Percentiles rank a stretch among this genome's conserved stretches.
These are phyloP conservation scores for Scenedesmus sp. DNA, from an alignment of 163 green algal species.

Conservation along the genomic window DNA sequence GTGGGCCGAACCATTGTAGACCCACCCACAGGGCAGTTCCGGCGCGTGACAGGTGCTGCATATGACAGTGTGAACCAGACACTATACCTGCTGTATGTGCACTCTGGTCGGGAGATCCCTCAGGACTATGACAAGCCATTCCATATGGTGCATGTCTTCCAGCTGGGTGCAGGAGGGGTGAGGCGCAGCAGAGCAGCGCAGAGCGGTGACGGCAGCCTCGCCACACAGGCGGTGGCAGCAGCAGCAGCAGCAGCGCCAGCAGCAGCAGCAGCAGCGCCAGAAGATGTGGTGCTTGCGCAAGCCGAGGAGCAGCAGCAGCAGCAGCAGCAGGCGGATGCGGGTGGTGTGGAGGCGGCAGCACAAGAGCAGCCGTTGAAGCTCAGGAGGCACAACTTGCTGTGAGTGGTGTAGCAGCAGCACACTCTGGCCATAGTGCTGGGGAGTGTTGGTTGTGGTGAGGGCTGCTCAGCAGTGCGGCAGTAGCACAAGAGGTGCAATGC, in stretches of 20 bases:
- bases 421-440: too few relatives aligned
- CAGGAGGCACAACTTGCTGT: neutral
- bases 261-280: neutral
- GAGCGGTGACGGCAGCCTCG: neutral
- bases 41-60: neutral
- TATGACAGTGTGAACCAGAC: neutral
- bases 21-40: neutral
- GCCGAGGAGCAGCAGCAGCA: neutral
- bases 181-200: neutral
- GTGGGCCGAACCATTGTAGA: neutral
- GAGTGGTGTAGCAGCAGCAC: neutral
- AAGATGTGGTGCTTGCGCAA: neutral
- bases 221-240: neutral
- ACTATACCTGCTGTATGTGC: neutral
- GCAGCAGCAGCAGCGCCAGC: neutral
- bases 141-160: conserved; percentile 1
- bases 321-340: neutral
- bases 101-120: neutral
- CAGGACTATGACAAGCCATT: neutral
- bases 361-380: neutral
- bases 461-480: too few relatives aligned
- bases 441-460: too few relatives aligned
- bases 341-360: neutral
- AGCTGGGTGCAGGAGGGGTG: neutral
- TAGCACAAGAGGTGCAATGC: too few relatives aligned